phyloP scores from a whole-genome alignment of 2,329 filamentous ascomycete species.

The Colletotrichum horii region DNA sequence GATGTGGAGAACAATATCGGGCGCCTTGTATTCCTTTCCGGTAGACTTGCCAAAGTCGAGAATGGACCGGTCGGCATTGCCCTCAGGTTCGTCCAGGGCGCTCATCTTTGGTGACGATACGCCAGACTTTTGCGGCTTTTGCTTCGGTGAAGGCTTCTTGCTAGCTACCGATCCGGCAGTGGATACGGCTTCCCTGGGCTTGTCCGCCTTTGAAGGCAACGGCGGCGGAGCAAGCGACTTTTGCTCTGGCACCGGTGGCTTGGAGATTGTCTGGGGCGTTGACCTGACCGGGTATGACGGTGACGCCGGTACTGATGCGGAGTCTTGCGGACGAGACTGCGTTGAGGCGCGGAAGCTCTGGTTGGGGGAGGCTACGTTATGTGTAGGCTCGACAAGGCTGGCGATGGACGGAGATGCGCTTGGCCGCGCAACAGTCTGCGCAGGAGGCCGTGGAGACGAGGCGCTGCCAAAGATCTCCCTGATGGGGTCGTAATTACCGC shows the following conservation, averaged over 20 bases:
- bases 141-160: slow-evolving; percentile 54
- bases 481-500: slow-evolving; percentile 73
- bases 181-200: slow-evolving; percentile 8
- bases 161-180: slow-evolving; percentile 24
- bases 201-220: slow-evolving; percentile 28
- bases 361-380: slow-evolving; percentile 41
- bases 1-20: slow-evolving; percentile 84
- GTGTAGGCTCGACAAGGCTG: slow-evolving; percentile 78
- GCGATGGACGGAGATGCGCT: slow-evolving; percentile 91
- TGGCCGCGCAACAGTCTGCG: slow-evolving; percentile 64
- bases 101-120: slow-evolving; percentile 56
- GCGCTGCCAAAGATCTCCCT: slow-evolving; percentile 47
- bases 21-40: slow-evolving; percentile 65
- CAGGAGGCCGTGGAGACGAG: slow-evolving; percentile 53
- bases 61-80: slow-evolving; percentile 52
- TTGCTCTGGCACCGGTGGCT: slow-evolving; percentile 38
- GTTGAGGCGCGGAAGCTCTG: slow-evolving; percentile 25
- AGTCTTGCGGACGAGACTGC: slow-evolving; percentile 34
- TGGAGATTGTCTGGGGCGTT: slow-evolving; percentile 38
- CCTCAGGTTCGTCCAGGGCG: slow-evolving; percentile 51
- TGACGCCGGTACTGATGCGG: slow-evolving; percentile 45
- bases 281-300: slow-evolving; percentile 43
- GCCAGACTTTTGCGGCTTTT: slow-evolving; percentile 45
- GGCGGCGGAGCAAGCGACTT: slow-evolving; percentile 42
- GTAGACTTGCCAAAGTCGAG: slow-evolving; percentile 66